Evolutionary conservation across 2,329 filamentous ascomycete species (phyloP).

Genomic region (Helminthosporium solani): DNA sequence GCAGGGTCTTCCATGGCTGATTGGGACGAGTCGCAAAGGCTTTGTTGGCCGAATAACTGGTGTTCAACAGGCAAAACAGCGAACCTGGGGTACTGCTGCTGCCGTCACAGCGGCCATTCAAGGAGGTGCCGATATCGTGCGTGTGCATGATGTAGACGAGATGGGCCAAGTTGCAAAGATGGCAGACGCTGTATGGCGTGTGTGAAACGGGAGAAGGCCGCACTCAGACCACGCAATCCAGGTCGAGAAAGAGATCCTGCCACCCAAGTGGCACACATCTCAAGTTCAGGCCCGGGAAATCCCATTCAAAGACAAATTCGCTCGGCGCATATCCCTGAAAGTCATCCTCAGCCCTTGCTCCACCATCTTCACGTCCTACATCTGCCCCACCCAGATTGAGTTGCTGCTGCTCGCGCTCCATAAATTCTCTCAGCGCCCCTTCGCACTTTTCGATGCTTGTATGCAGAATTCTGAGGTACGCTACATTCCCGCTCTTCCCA

Average conservation of each 20-base stretch:
- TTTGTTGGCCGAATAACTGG: conserved; percentile 86
- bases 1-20: conserved; percentile 76
- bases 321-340: conserved; percentile 56
- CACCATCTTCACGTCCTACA: conserved; percentile 4
- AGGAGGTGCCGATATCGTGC: conserved; percentile 85
- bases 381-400: background rate
- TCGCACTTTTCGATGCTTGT: conserved; percentile 55
- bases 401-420: conserved; percentile 14
- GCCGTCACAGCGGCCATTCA: conserved; percentile 82
- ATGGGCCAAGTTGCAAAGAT: conserved; percentile 84
- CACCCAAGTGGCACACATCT: conserved; percentile 51
- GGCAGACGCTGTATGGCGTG: conserved; percentile 87
- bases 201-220: conserved; percentile 6
- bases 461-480: conserved; percentile 52
- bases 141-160: conserved; percentile 86
- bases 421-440: conserved; percentile 45
- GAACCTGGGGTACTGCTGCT: conserved; percentile 83
- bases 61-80: conserved; percentile 66
- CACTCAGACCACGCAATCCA: conserved; percentile 35
- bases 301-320: conserved; percentile 60
- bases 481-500: conserved; percentile 40
- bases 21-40: conserved; percentile 84
- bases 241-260: conserved; percentile 52
- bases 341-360: conserved; percentile 45
- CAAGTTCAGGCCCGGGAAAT: conserved; percentile 57